These are phyloP conservation scores for Tetracentron sinense DNA, from an alignment of 164 flowering plant genomes.

Conservation along the genomic window DNA sequence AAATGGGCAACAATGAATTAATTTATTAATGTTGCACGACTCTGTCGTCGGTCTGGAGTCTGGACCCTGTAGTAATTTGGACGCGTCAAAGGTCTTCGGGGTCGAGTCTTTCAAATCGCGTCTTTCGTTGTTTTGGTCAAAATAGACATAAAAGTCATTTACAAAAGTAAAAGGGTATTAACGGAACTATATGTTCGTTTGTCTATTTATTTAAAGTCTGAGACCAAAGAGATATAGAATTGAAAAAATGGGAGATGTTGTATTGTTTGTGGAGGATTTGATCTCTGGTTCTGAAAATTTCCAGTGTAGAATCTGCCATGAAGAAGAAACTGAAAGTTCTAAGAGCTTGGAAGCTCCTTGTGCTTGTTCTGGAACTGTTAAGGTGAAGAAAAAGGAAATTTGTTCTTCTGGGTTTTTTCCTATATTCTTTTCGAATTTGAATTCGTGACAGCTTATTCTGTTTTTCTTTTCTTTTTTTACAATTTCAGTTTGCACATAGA, in stretches of 20 bases:
- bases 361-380: constrained; percentile 86
- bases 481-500: constrained; percentile 78
- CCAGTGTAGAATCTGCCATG: constrained; percentile 89
- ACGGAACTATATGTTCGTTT: too few species aligned
- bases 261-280: constrained; percentile 47
- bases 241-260: constrained; percentile 29
- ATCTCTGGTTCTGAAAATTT: constrained; percentile 7
- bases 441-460: neutral
- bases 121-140: too few species aligned
- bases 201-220: neutral
- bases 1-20: too few species aligned
- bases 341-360: constrained; percentile 74
- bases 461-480: neutral
- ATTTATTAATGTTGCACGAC: too few species aligned
- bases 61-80: too few species aligned
- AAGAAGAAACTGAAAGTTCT: constrained; percentile 55
- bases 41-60: too few species aligned
- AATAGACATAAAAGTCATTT: too few species aligned
- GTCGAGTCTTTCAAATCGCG: too few species aligned
- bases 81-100: too few species aligned
- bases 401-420: constrained; percentile 43
- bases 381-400: constrained; percentile 36
- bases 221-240: constrained; percentile 8
- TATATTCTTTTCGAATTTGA: constrained; percentile 1
- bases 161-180: too few species aligned